Conservation (phyloP, 176 grass and related monocot genomes). For the Lolium multiflorum region DNA sequence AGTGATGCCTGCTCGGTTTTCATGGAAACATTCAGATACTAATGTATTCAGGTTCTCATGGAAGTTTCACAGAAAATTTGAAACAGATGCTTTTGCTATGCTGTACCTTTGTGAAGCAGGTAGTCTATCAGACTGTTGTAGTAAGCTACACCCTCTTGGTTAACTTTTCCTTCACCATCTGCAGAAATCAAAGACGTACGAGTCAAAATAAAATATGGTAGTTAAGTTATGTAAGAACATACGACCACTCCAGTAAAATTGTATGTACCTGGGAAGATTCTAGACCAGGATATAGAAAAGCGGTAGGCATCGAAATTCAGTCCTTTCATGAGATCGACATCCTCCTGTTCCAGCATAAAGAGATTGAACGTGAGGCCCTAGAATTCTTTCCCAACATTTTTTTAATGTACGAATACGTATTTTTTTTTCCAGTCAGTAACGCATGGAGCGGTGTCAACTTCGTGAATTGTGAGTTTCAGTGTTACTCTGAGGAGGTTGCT, state of each 20-base stretch:
- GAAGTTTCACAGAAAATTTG: not conserved
- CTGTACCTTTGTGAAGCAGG: constrained; percentile 55
- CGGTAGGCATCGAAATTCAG: constrained; percentile 73
- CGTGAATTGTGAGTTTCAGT: not conserved
- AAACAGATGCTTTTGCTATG: too few species aligned
- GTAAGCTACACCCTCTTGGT: constrained; percentile 65
- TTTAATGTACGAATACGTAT: not conserved
- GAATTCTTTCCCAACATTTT: not conserved
- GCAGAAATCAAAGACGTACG: not conserved
- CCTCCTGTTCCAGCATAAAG: not conserved
- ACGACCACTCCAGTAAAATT: constrained; percentile 6
- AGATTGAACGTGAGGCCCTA: not conserved
- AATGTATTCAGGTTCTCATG: constrained; percentile 18
- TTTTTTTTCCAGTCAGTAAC: not conserved
- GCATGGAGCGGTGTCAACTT: not conserved
- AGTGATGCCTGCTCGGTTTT: constrained; percentile 52
- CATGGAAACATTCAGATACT: constrained; percentile 27
- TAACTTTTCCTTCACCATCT: constrained; percentile 67
- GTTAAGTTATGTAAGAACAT: not conserved
- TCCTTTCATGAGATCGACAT: constrained; percentile 64
- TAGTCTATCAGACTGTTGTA: constrained; percentile 81
- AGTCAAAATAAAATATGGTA: not conserved
- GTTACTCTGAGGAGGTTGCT: not conserved
- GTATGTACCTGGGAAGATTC: constrained; percentile 57
- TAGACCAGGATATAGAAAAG: constrained; percentile 81